Percentiles rank a stretch among this genome's conserved stretches.
Evolutionary conservation across 257 asterid species (phyloP).

Genomic region (Przewalskia tangutica): DNA sequence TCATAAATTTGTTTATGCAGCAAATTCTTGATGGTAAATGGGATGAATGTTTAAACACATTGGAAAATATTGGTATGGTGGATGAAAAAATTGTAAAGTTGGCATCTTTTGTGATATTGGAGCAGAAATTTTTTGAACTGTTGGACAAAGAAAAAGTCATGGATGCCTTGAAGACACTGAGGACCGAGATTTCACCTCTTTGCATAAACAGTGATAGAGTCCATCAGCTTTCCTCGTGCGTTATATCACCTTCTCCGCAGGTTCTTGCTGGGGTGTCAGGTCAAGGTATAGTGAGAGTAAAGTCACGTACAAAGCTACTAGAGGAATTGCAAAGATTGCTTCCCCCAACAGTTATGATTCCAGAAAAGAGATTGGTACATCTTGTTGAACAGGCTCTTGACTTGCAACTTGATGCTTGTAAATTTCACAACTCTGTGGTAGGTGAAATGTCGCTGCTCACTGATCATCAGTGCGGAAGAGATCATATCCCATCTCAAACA

Average conservation of each 20-base stretch:
- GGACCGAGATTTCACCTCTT: slow-evolving; percentile 65
- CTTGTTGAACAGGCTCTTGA: slow-evolving; percentile 84
- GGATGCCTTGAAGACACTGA: slow-evolving; percentile 73
- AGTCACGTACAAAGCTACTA: slow-evolving; percentile 48
- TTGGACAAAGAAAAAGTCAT: slow-evolving; percentile 43
- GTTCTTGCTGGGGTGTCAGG: slow-evolving; percentile 25
- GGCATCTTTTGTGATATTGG: slow-evolving; percentile 68
- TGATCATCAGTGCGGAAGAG: slow-evolving; percentile 76
- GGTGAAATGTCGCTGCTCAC: slow-evolving; percentile 60
- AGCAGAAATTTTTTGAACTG: slow-evolving; percentile 73
- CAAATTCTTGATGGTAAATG: slow-evolving; percentile 75
- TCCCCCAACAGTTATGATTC: slow-evolving; percentile 67
- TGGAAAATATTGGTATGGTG: slow-evolving; percentile 35
- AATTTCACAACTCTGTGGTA: slow-evolving; percentile 55
- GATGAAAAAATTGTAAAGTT: slow-evolving; percentile 44
- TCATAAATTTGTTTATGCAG: slow-evolving; percentile 47
- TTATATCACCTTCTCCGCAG: slow-evolving; percentile 37
- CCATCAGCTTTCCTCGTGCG: slow-evolving; percentile 51
- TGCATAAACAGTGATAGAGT: slow-evolving; percentile 38
- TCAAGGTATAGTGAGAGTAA: slow-evolving; percentile 22
- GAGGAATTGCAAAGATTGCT: slow-evolving; percentile 61
- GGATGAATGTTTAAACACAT: slow-evolving; percentile 59
- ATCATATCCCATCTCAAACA: slow-evolving; percentile 65
- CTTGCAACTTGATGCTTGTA: slow-evolving; percentile 61
- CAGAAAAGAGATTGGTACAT: slow-evolving; percentile 67